Evolutionary conservation across 768 basidiomycete species (phyloP), one percentile per base, ranked within the genome.

Genomic region (Candolleomyces aberdarensis): DNA sequence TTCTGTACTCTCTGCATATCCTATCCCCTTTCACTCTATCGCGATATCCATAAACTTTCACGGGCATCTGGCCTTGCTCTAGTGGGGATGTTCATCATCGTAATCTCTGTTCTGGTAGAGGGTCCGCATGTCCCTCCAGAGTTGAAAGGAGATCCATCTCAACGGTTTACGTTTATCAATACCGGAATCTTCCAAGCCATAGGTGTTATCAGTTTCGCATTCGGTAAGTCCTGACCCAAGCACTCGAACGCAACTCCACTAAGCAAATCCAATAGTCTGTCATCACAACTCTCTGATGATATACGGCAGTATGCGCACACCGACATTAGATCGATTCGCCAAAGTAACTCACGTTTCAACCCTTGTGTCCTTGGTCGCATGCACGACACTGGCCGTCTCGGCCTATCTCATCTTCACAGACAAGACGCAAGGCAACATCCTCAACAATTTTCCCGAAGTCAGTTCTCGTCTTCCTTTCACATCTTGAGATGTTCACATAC

Each of bases 241-340:
- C 41, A 26, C 7, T 49, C 14, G 26, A 48, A 13, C 29, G 41
- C 40, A 29, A 39, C 11, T 43, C 32, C 11, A 13, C 52, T 64
- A 52, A 17, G 57, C 15, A 32, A 59, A 20, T 20, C 7, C 17
- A 62, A 3, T 59, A 84, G 96, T 97, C 20, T 97, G 96, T 71
- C 96, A 99, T 72, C 97, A 98, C 73, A 99, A 99, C 72, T 94
- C 95, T 9, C 84, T 98, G 57, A 82, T 98, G 64, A 98, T 99
- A 66, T 99, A 98, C 68, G 95, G 96, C 52, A 92, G 91, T 67
- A 76, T 99, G 70, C 85, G 85, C 48, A 96, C 92, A 7, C 97
- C 97, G 8, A 98, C 97, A 0, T 77, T 98, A 29, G 96, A 98
- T 72, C 85, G 96, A 43, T 99, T 98, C 71, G 85, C 92, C 52